Evolutionary conservation across 108 stramenopile species (phyloP), one percentile per base, ranked within the genome.

Genomic region (Nitzschia putrida): DNA sequence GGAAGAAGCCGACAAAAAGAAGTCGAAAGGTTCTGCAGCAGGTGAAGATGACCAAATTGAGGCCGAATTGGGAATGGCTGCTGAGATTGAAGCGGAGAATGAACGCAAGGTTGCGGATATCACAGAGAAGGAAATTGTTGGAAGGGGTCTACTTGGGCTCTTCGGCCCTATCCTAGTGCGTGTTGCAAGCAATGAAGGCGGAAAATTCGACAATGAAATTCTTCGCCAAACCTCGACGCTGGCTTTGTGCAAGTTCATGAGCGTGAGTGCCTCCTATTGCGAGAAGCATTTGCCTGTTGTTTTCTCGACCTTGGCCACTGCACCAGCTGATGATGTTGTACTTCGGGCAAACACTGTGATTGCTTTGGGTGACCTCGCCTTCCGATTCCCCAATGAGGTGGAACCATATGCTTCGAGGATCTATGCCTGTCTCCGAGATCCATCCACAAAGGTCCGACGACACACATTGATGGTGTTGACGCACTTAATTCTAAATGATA

Each of bases 331-430:
- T 25, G 92, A 96, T 61, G 72, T 88, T n/a, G 82, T 80, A 57
- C 81, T 97, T 8, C 88, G 97, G 10, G 89, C 96, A 47, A 96
- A 96, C 69, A 93, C 96, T 22, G 93, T 96, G 14, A 88, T 99
- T 57, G 97, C 98, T 20, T 80, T 98, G 8, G 98, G 97, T 43
- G 99, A 99, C 76, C 84, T 98, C 21, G 95, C 96, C 4, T 96
- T 98, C 75, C 94, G 99, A 9, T 97, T 96, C 76, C 99, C 99
- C 45, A 99, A 99, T 66, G 86, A 92, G 54, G 83, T 99, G 43
- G 99, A 99, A 75, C 99, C 99, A 9, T 99, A 96, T 85, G 98
- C 97, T 22, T 85, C 88, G 7, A 83, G 82, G 29, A 72, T 99
- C 42, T 98, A 99, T 75, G 84, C 91, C n/a, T 83, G 94, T 37